Evolutionary conservation across 208 protist genomes (phyloP), one percentile per base, ranked within the genome.

Genomic region (Kentomonas sorsogonicus): DNA sequence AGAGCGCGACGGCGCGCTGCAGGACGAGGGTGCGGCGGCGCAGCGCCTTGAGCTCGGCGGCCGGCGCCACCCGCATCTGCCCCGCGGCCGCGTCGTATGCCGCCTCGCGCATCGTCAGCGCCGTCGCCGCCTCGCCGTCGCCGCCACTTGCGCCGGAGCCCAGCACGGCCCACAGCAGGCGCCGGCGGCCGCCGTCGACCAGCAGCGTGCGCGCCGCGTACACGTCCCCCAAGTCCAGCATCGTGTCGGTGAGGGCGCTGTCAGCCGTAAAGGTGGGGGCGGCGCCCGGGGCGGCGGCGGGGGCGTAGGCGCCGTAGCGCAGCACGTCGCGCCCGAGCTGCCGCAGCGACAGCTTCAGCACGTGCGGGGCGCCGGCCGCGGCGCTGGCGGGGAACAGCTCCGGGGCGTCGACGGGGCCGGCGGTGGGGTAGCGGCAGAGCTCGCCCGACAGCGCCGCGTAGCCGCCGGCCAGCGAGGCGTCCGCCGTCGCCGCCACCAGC

Each of bases 201-300:
- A 47, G 64, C 57, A 70, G 73, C n/a, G 50, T 71, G 11, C 60
- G 76, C 2, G 48, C 22, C 2, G 34, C 56, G 22, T 66, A 71
- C 23, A 67, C 36, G 15, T 13, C 6, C 13, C 65, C 74, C 39
- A 65, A 57, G 53, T 73, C 69, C 3, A 71, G 13, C 36, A 60
- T 54, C 9, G 62, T 60, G 10, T 33, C 20, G 3, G 25, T 25
- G 5, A 46, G 58, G 7, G 23, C 16, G 2, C 18, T 2, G 45
- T 59, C 34, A 15, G 31, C 25, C 26, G 34, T 52, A 18, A 63
- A 55, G 31, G 68, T 41, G 18, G 62, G 48, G n/a, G n/a, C n/a
- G 16, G 41, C 23, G 6, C 39, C 30, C 6, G 6, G n/a, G 15
- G 2, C 39, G n/a, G 36, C 18, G 40, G 23, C 40, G 2, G 33